Evolutionary conservation across 139 green algal genomes (phyloP).

Genomic region (Deuterostichococcus epilithicus): DNA sequence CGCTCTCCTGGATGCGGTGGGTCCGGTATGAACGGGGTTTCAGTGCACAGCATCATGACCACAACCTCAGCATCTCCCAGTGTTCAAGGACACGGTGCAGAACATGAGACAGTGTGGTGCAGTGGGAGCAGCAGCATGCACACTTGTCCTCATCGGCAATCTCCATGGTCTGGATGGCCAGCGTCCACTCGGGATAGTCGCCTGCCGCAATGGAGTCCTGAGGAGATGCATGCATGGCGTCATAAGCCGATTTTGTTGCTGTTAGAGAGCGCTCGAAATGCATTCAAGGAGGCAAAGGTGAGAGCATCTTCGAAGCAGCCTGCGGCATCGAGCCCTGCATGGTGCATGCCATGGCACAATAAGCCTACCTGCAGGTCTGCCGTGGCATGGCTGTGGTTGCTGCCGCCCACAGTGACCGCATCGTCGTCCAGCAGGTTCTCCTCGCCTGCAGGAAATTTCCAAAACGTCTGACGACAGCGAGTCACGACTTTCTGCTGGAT

Average conservation of each 20-base stretch:
- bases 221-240: not conserved
- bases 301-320: no score
- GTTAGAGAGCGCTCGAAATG: not conserved
- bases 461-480: not conserved
- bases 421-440: constrained; percentile 89
- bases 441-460: constrained; percentile 66
- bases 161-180: constrained; percentile 93
- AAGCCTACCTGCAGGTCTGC: not conserved
- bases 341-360: no score
- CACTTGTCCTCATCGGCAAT: constrained; percentile 57
- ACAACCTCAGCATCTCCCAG: no score
- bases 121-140: not conserved
- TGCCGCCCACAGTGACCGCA: constrained; percentile 80
- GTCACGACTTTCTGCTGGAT: not conserved
- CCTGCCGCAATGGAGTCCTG: constrained; percentile 78
- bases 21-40: no score
- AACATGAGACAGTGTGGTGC: no score
- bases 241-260: not conserved
- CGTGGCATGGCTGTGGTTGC: constrained; percentile 94
- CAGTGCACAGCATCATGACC: no score
- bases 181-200: constrained; percentile 93
- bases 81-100: no score
- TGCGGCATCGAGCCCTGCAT: no score
- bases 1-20: not conserved
- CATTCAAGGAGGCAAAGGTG: not conserved